Base-by-base conservation (phyloP, 305 asterid genomes). In the Petunia hybrid region DNA sequence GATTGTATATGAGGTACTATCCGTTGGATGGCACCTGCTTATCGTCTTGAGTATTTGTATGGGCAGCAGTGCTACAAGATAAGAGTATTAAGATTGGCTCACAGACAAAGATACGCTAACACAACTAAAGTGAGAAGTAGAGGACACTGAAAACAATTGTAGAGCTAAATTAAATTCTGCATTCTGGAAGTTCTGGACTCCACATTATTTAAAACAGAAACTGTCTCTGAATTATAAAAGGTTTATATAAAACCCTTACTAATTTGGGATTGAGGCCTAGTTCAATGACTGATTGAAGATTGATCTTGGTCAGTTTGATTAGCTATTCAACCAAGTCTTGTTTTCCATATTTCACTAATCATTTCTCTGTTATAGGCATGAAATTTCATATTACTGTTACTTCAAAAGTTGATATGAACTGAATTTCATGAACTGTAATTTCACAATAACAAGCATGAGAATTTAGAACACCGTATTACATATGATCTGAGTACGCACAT, bases 361-460 rank as follows among this genome's bases (percentile, higher is more conserved):
- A 70, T 70, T n/a, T 70, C 66, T 22, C 69, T 63, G 36, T 63
- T 4, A 10, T 65, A 2, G 31, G 43, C 77, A 31, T 71, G 61
- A 36, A 46, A 71, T 13, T 71, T 31, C 5, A 45, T 69, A 69
- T 69, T 69, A 69, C 55, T 3, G 45, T 45, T 4, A 69, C 2
- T 45, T 69, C 77, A 69, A 45, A 70, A 45, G 16, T 70, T 4
- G 59, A 45, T 36, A 45, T 22, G 77, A 70, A 31, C 77, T 43
- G 41, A 70, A 70, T 10, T 69, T 22, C 59, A 70, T 2, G 42
- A 67, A 69, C 16, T 22, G 76, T 22, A 43, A 70, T 4, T 69
- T 45, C 8, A 69, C 41, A 70, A 70, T 16, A 69, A 39, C 35
- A 69, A n/a, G 45, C 77, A 45, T 70, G 77, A 45, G 8, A 70